Evolutionary conservation across 345 rosid species (phyloP).

Genomic region (Psidium friedrichsthalianum): DNA sequence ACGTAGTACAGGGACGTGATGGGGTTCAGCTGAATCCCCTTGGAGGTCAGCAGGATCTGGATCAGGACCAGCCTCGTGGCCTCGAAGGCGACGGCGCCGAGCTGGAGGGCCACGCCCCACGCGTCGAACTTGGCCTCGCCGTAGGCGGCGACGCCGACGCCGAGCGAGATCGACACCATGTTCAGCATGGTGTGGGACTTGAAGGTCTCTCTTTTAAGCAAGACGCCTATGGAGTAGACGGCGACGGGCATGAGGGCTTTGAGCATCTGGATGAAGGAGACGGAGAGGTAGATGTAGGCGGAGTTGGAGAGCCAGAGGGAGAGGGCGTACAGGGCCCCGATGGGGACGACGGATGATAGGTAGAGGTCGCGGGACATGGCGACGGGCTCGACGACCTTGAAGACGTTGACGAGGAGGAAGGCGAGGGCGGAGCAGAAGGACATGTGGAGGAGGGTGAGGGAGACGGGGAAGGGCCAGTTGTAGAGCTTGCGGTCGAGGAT

Average conservation of each 20-base stretch:
- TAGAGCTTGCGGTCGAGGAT: slow-evolving; percentile 98
- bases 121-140: slow-evolving; percentile 88
- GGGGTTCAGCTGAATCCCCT: slow-evolving; percentile 73
- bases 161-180: slow-evolving; percentile 84
- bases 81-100: slow-evolving; percentile 87
- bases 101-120: slow-evolving; percentile 82
- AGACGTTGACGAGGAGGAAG: slow-evolving; percentile 67
- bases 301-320: slow-evolving; percentile 94
- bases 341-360: slow-evolving; percentile 80
- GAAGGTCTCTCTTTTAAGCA: slow-evolving; percentile 52
- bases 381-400: slow-evolving; percentile 82
- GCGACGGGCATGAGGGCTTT: slow-evolving; percentile 81
- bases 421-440: slow-evolving; percentile 85
- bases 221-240: slow-evolving; percentile 82
- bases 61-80: slow-evolving; percentile 90
- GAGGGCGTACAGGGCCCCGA: slow-evolving; percentile 84
- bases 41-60: slow-evolving; percentile 83
- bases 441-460: slow-evolving; percentile 99
- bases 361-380: slow-evolving; percentile 73
- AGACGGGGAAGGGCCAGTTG: slow-evolving; percentile 92
- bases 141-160: slow-evolving; percentile 78
- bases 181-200: slow-evolving; percentile 72
- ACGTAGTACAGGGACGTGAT: slow-evolving; percentile 77
- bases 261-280: slow-evolving; percentile 53
- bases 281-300: slow-evolving; percentile 90